These are phyloP conservation scores for Tillandsia leiboldiana DNA, from an alignment of 176 grass and related monocot species.

Conservation along the genomic window DNA sequence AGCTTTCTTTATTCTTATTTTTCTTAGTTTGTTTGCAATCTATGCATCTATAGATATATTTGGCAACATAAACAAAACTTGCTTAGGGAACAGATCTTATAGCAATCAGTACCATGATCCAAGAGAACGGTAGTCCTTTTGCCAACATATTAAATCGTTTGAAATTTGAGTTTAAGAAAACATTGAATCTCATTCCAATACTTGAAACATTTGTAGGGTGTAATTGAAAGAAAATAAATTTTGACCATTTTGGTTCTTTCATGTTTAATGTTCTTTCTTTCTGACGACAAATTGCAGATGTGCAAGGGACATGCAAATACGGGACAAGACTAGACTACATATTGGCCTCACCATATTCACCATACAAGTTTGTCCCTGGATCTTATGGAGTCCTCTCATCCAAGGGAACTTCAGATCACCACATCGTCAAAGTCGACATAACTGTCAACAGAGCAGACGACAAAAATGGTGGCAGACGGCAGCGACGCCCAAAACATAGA, in stretches of 20 bases:
- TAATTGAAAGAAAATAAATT: too few relatives aligned
- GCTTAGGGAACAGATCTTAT: too few relatives aligned
- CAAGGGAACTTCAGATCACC: slow-evolving; percentile 79
- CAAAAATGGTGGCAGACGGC: slow-evolving; percentile 8
- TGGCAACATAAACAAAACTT: too few relatives aligned
- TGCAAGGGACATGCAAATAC: slow-evolving; percentile 96
- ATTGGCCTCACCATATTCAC: slow-evolving; percentile 55
- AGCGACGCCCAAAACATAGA: slow-evolving; percentile 20
- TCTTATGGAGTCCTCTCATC: slow-evolving; percentile 80
- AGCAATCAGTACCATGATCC: too few relatives aligned
- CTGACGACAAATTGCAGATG: slow-evolving; percentile 34
- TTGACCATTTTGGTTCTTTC: neutral
- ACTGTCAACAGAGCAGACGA: slow-evolving; percentile 16
- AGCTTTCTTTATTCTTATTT: neutral
- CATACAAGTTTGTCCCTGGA: slow-evolving; percentile 67
- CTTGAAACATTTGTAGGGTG: neutral
- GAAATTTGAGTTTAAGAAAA: too few relatives aligned
- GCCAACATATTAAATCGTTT: too few relatives aligned
- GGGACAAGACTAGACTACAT: slow-evolving; percentile 94
- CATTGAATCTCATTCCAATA: too few relatives aligned
- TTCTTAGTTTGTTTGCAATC: too few relatives aligned
- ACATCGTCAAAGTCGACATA: slow-evolving; percentile 76
- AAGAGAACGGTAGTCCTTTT: too few relatives aligned
- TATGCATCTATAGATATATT: too few relatives aligned
- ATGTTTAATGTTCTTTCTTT: neutral